Base-by-base conservation (phyloP, 345 rosid species). In the Punica granatum region DNA sequence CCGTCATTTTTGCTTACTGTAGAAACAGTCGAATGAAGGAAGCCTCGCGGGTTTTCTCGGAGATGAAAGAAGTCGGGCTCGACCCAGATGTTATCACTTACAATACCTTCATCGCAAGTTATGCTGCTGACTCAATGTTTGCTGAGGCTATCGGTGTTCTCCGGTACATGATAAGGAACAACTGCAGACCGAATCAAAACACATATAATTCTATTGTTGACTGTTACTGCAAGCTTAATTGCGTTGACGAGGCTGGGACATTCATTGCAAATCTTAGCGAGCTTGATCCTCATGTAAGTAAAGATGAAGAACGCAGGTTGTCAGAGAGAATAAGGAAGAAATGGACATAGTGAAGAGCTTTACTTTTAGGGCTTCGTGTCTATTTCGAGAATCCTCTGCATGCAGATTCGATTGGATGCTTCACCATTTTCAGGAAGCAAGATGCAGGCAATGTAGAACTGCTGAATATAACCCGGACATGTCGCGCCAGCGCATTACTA, bases 111-210 rank as follows among this genome's bases (percentile, higher is more conserved):
- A 81, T 91, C 30, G 74, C 91, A 23, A 83, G 86, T 72, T 91
- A 89, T 72, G 95, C 99, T n/a, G 85, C 95, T 48, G 97, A 91
- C 76, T 85, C 96, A 8, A 76, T 91, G 96, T 89, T 89, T 60
- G 84, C 69, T 70, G 97, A 90, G 69, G 99, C 97, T 36, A 70
- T 86, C 19, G 85, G 75, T 6, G 96, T 89, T 49, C 84, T 94
- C 46, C 79, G 28, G 33, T 86, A 85, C 83, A 94, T 91, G 97
- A 85, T 91, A 65, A 89, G 81, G 80, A 79, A 82, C 54, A 83
- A 85, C 33, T 84, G 88, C 75, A 86, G 78, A 75, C 97, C 88
- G 33, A 87, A 90, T 74, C 85, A 82, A 80, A 84, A 81, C 73
- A 91, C 96, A 0, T 89, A 86, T 79, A 86, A 91, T 76, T 85